Evolutionary conservation across 2,329 filamentous ascomycete species (phyloP), one percentile per base, ranked within the genome.

Genomic region (Fusarium mexicanum): DNA sequence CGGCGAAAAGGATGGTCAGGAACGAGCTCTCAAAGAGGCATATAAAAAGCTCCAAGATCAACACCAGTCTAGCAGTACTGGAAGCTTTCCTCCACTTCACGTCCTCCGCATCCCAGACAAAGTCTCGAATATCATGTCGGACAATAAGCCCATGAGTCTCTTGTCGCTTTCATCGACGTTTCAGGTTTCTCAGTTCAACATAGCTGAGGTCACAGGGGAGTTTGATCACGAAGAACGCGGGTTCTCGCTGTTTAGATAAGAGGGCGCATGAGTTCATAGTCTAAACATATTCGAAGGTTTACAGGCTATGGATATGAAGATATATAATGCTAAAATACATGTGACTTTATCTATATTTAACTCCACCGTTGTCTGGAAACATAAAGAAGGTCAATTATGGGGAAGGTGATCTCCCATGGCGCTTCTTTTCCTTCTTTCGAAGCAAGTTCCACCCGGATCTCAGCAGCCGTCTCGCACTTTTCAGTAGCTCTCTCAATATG

Each of bases 381-480:
- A 20, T 40, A 40, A 5, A 5, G 10, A 7, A 12, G 3, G 22
- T 6, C 18, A 40, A 40, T 12, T 22, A 40, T 12, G 18, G 18
- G 18, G 18, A 38, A 11, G 37, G 37, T 20, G 16, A 13, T 17
- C 17, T 20, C 24, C 4, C 4, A 8, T 47, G 0, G 4, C 7
- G 24, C 6, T 13, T 47, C 18, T 13, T 47, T 6, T 16, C 9
- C 7, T 31, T 13, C 16, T 9, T 6, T 31, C 7, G 60, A 1
- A 10, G 10, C 12, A 8, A 18, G 2, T 31, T n/a, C 22, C 40
- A 59, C 9, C 8, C 20, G 2, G 3, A 20, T 13, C 5, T 11
- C 16, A 8, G 8, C 9, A 18, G 14, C 1, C 33, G 5, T 3
- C 7, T 2, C 2, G n/a, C 2, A 11, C 20, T 4, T 2, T n/a